A percentile compares a stretch with the other conserved stretches of the same genome.
phyloP scores from a whole-genome alignment of 768 basidiomycete genomes.

The Nidula microcarpa region DNA sequence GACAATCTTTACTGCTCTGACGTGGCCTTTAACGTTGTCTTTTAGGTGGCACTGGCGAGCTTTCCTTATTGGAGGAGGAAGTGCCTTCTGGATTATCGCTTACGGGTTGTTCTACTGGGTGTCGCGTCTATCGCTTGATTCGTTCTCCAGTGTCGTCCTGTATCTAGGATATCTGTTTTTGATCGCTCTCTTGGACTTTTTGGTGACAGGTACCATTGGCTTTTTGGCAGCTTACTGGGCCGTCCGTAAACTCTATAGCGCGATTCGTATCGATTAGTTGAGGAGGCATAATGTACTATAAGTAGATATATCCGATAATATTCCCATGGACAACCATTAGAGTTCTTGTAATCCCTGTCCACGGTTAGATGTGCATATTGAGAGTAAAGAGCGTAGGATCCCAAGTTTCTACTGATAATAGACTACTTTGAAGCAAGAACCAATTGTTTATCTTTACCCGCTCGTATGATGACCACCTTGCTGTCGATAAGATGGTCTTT shows the following conservation, averaged over 20 bases:
- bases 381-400: too few relatives aligned
- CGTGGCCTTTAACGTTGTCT: background rate
- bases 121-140: constrained; percentile 81
- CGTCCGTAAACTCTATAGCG: constrained; percentile 77
- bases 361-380: too few relatives aligned
- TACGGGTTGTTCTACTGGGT: constrained; percentile 91
- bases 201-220: constrained; percentile 88
- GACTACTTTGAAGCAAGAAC: constrained; percentile 16
- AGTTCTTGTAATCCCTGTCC: background rate
- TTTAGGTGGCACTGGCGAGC: constrained; percentile 94
- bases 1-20: background rate
- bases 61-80: constrained; percentile 89
- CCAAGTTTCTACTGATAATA: too few relatives aligned
- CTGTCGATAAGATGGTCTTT: constrained; percentile 53
- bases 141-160: constrained; percentile 74
- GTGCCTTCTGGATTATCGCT: constrained; percentile 84
- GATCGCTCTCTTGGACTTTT: constrained; percentile 79
- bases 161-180: constrained; percentile 91
- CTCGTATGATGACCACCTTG: constrained; percentile 61
- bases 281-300: background rate
- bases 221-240: constrained; percentile 92
- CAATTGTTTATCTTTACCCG: constrained; percentile 72
- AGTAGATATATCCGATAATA: background rate
- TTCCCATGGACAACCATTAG: background rate
- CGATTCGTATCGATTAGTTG: constrained; percentile 71